These are phyloP conservation scores for Botrytis galanthina DNA, from an alignment of 2,329 filamentous ascomycete species.

Conservation along the genomic window DNA sequence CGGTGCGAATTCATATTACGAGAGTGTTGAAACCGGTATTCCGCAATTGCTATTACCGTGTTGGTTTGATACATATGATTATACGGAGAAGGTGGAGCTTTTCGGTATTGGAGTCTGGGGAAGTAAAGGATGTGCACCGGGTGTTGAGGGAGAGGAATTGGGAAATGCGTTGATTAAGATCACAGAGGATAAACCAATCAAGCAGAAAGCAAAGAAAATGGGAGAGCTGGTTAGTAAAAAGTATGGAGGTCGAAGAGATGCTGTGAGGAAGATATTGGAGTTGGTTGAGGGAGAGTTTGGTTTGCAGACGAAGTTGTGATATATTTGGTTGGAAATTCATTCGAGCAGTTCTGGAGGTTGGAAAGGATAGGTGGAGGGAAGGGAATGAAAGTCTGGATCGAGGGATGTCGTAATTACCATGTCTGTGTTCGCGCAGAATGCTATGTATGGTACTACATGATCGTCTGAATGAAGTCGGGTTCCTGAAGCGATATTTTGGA, in stretches of 20 bases:
- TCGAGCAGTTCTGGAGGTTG: neutral
- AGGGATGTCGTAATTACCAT: neutral
- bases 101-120: constrained; percentile 41
- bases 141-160: neutral
- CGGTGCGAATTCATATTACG: constrained; percentile 45
- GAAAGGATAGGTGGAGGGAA: neutral
- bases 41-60: constrained; percentile 48
- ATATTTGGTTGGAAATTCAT: neutral
- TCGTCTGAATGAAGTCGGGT: fast-evolving
- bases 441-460: neutral
- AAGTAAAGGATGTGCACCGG: neutral
- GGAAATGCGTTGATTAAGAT: neutral
- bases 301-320: neutral
- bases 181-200: neutral
- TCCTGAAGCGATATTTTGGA: neutral
- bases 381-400: neutral
- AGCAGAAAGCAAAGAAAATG: neutral
- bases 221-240: constrained; percentile 2
- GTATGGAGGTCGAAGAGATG: constrained; percentile 16
- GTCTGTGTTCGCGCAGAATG: neutral
- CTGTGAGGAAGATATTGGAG: constrained; percentile 12
- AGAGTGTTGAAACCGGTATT: constrained; percentile 43
- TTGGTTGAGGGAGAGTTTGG: neutral
- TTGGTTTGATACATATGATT: constrained; percentile 49
- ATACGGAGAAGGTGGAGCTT: constrained; percentile 44